phyloP scores from a whole-genome alignment of 768 basidiomycete species.

The Artomyces pyxidatus region DNA sequence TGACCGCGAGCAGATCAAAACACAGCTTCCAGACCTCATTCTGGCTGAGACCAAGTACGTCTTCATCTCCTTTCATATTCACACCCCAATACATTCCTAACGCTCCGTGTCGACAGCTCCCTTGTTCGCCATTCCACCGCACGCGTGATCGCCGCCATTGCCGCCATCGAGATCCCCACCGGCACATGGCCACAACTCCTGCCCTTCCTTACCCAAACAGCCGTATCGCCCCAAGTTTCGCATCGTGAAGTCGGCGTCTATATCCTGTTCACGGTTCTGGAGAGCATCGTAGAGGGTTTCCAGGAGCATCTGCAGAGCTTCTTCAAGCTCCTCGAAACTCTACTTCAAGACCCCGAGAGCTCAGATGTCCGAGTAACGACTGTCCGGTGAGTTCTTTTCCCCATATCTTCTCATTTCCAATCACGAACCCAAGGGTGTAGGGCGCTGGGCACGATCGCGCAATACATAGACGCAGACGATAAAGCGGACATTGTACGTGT shows the following conservation, averaged over 20 bases:
- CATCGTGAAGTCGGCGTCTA: slow-evolving; percentile 91
- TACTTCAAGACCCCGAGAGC: slow-evolving; percentile 78
- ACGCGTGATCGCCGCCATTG: slow-evolving; percentile 89
- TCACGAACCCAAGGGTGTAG: slow-evolving; percentile 25
- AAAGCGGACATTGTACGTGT: slow-evolving; percentile 74
- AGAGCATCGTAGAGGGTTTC: slow-evolving; percentile 86
- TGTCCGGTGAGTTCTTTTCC: slow-evolving; percentile 45
- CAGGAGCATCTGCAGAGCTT: slow-evolving; percentile 65
- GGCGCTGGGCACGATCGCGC: slow-evolving; percentile 86
- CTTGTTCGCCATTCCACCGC: slow-evolving; percentile 90
- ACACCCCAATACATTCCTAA: slow-evolving; percentile 3
- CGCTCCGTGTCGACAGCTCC: slow-evolving; percentile 40
- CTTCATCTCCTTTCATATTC: slow-evolving; percentile 4
- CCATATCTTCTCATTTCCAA: not conserved
- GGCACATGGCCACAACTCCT: slow-evolving; percentile 83
- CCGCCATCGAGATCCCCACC: slow-evolving; percentile 73
- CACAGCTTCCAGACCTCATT: slow-evolving; percentile 69
- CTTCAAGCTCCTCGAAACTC: slow-evolving; percentile 68
- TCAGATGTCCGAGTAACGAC: slow-evolving; percentile 87
- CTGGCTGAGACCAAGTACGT: slow-evolving; percentile 71
- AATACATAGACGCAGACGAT: slow-evolving; percentile 85
- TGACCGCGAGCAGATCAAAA: slow-evolving; percentile 79
- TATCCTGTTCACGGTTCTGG: slow-evolving; percentile 85
- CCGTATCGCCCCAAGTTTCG: slow-evolving; percentile 52
- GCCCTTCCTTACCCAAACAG: slow-evolving; percentile 77